Conservation (phyloP, 148 eudicot species). For the Persicaria tinctoria region DNA sequence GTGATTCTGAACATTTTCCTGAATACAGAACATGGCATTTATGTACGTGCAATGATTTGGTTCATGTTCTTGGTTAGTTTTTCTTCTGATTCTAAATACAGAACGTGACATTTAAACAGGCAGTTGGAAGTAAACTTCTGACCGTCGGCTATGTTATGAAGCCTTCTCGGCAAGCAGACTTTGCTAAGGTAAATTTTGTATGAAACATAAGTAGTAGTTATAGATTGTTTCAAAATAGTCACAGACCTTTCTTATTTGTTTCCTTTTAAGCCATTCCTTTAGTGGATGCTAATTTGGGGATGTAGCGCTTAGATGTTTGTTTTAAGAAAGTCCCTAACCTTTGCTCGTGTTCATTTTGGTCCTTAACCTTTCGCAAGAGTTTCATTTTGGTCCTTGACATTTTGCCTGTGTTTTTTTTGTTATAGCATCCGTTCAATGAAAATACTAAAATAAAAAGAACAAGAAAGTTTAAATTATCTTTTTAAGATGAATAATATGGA, state of each 20-base stretch:
- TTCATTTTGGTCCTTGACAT: not conserved
- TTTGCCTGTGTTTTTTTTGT: not conserved
- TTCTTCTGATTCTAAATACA: not conserved
- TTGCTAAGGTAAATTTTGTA: conserved; percentile 65
- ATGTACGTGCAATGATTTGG: not conserved
- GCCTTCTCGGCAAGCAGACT: conserved; percentile 88
- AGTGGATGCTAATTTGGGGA: not conserved
- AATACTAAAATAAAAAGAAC: too few species aligned
- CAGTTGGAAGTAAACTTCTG: conserved; percentile 27
- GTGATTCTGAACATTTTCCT: not conserved
- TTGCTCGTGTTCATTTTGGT: not conserved
- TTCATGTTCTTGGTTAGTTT: conserved; percentile 1
- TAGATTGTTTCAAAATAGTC: not conserved
- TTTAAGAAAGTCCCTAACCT: not conserved
- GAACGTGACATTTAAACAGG: conserved; percentile 31
- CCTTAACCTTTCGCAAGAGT: not conserved
- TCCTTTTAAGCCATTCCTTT: not conserved
- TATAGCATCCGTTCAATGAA: too few species aligned
- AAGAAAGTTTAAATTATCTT: too few species aligned
- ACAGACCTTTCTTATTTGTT: not conserved
- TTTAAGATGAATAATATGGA: too few species aligned
- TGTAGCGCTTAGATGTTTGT: not conserved
- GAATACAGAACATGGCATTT: not conserved
- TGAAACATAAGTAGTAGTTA: too few species aligned
- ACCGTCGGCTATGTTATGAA: conserved; percentile 84